A percentile compares a stretch with the other conserved stretches of the same genome.
Evolutionary conservation across 306 rosid genomes (phyloP).

Genomic region (Vigna hirtella): DNA sequence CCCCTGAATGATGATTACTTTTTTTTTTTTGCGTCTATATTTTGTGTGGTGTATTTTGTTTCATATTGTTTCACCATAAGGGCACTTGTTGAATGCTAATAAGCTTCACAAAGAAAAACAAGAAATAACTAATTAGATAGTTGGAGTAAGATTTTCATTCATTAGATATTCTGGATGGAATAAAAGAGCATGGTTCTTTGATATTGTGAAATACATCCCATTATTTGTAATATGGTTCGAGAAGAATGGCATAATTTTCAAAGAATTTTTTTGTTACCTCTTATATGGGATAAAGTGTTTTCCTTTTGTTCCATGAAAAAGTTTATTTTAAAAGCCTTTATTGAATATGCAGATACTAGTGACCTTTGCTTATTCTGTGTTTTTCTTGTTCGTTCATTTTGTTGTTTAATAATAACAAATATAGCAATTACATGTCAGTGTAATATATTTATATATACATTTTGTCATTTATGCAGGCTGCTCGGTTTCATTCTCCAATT

Average conservation of each 20-base stretch:
- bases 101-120: neutral
- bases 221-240: conserved; percentile 7
- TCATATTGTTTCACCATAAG: neutral
- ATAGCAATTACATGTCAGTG: neutral
- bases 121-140: neutral
- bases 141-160: neutral
- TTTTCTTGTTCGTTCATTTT: conserved; percentile 6
- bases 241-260: neutral
- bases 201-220: conserved; percentile 5
- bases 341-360: conserved; percentile 19
- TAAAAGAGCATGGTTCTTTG: neutral
- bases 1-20: conserved; percentile 3
- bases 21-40: no score
- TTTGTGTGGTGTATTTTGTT: neutral
- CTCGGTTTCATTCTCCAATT: conserved; percentile 69
- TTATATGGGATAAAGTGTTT: neutral
- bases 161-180: neutral
- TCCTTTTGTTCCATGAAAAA: neutral
- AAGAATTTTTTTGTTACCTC: neutral
- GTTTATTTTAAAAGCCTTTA: conserved; percentile 14
- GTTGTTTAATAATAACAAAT: neutral
- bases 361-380: conserved; percentile 20
- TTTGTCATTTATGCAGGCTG: conserved; percentile 60
- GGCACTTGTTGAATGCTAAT: neutral
- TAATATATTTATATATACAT: conserved; percentile 1